Conservation (phyloP, 257 asterid genomes). For the Voacanga thouarsii region DNA sequence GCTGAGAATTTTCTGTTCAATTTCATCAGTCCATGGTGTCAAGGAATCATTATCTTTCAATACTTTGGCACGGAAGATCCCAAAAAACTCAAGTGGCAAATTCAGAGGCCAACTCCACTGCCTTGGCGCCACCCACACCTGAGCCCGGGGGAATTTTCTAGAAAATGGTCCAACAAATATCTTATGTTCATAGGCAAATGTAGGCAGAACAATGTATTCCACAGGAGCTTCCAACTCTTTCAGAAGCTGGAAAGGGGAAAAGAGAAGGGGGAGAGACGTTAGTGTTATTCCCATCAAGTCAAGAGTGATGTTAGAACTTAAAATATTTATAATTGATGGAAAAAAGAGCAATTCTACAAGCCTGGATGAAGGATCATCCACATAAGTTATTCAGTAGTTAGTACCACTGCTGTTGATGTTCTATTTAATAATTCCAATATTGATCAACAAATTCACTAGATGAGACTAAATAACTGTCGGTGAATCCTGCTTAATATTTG, state of each 20-base stretch:
- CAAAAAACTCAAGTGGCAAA: conserved; percentile 86
- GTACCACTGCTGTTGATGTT: neutral
- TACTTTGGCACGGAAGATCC: conserved; percentile 73
- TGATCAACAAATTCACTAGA: neutral
- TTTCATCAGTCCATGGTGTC: conserved; percentile 83
- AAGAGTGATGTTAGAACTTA: neutral
- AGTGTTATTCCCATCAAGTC: neutral
- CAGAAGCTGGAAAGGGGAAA: conserved; percentile 69
- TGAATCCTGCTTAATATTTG: neutral
- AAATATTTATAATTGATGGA: too few species aligned
- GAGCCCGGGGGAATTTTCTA: conserved; percentile 83
- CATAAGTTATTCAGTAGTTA: neutral
- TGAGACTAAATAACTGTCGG: neutral
- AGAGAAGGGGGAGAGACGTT: neutral
- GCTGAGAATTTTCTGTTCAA: conserved; percentile 88
- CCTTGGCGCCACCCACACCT: conserved; percentile 98
- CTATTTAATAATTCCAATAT: neutral
- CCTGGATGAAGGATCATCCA: neutral
- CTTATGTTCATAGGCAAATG: conserved; percentile 94
- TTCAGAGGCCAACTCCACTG: conserved; percentile 99
- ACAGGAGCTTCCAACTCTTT: conserved; percentile 85
- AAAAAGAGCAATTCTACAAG: neutral
- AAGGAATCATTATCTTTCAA: conserved; percentile 56
- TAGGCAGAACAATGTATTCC: conserved; percentile 77
- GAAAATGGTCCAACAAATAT: conserved; percentile 98